Evolutionary conservation across 1,284 basidiomycete genomes (phyloP), one percentile per base, ranked within the genome.

Genomic region (Agaricales sp.): DNA sequence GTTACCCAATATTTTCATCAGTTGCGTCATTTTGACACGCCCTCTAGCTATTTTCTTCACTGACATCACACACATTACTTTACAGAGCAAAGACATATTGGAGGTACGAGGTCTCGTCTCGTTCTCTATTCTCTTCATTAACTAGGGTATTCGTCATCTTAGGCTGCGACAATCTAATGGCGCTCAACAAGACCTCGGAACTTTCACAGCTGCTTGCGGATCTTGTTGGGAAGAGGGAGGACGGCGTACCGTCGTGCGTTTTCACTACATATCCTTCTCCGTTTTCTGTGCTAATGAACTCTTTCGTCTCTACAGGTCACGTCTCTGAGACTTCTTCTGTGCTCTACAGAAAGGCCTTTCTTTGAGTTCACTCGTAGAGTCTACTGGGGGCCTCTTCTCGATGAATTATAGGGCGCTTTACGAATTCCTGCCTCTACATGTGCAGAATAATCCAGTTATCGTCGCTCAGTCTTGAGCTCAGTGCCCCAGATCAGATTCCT

Each of bases 1-100:
- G 19, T 75, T 78, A 2, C 76, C 76, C 45, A 77, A 74, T 60
- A 68, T 78, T 55, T 78, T 76, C 64, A 72, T 78, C 51, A 70
- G 74, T n/a, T 75, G 52, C 53, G 74, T 65, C 43, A 11, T 43
- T 20, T 35, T n/a, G n/a, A n/a, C 6, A 21, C 18, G 21, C n/a
- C 44, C 12, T 37, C 24, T 16, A 30, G 19, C 41, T 4, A 38
- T 8, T 35, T 51, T 37, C 45, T 21, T n/a, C 41, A 11, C 16
- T 30, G 22, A 46, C 24, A 13, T 48, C 13, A 47, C 13, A n/a
- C 16, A 11, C 21, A 26, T 11, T 18, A 46, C 24, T 46, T 35
- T n/a, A n/a, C 30, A 35, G 30, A 35, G 30, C 30, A 35, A 59
- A 57, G 68, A 57, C 71, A 74, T 50, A 61, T 75, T 46, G 73